These are phyloP conservation scores for Panellus pusillus DNA, from an alignment of 768 basidiomycete species.

Conservation along the genomic window DNA sequence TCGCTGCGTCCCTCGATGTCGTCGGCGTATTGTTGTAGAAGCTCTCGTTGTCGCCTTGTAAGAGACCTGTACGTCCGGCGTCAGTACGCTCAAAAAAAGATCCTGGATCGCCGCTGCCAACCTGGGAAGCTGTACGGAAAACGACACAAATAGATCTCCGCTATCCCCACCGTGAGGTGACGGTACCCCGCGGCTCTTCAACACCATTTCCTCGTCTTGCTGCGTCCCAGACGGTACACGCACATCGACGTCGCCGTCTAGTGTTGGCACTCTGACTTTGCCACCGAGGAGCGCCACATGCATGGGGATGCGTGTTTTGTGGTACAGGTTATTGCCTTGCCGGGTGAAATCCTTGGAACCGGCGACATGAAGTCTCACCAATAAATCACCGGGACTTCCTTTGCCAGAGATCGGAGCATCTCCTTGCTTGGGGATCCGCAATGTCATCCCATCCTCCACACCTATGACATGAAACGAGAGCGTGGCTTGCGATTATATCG, in stretches of 20 bases:
- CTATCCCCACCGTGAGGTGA: conserved; percentile 57
- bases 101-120: conserved; percentile 37
- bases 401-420: conserved; percentile 82
- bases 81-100: conserved; percentile 8
- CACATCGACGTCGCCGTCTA: conserved; percentile 95
- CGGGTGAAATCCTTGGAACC: conserved; percentile 84
- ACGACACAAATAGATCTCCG: conserved; percentile 89
- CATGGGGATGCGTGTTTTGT: conserved; percentile 86
- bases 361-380: conserved; percentile 82
- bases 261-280: conserved; percentile 85
- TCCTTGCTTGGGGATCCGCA: conserved; percentile 78
- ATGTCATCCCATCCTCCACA: conserved; percentile 92
- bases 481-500: neutral
- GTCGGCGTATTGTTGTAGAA: conserved; percentile 87
- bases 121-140: conserved; percentile 89
- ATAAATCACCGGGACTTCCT: conserved; percentile 80
- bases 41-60: conserved; percentile 78
- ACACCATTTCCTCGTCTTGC: conserved; percentile 94
- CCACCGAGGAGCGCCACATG: conserved; percentile 94
- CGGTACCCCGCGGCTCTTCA: conserved; percentile 82
- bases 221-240: conserved; percentile 92
- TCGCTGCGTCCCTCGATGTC: conserved; percentile 76
- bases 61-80: conserved; percentile 58
- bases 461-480: conserved; percentile 45
- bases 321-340: conserved; percentile 90